A percentile compares a stretch with the other conserved stretches of the same genome.
These are phyloP conservation scores for Holtermannia corniformis DNA, from an alignment of 768 basidiomycete species.

Conservation along the genomic window DNA sequence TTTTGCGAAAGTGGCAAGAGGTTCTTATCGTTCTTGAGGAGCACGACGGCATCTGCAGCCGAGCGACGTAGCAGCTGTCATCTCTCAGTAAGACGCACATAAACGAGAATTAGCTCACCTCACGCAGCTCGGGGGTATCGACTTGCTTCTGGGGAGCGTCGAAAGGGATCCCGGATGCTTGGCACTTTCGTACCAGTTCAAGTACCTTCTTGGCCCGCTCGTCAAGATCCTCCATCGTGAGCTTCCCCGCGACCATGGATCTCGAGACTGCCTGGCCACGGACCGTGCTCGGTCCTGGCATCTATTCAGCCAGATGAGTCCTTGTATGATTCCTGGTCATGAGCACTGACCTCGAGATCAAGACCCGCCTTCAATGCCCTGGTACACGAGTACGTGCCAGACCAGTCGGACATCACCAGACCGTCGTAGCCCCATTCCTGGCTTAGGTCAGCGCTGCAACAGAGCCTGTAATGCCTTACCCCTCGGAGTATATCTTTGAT, in stretches of 20 bases:
- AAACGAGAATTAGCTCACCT: neutral
- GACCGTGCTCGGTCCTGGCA: constrained; percentile 7
- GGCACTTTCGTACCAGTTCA: constrained; percentile 46
- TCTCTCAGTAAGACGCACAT: neutral
- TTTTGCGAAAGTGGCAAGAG: constrained; percentile 48
- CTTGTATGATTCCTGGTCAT: neutral
- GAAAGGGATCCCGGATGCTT: constrained; percentile 52
- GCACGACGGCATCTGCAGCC: constrained; percentile 56
- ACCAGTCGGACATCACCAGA: constrained; percentile 77
- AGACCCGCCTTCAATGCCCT: constrained; percentile 62
- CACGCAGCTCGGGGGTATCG: constrained; percentile 43
- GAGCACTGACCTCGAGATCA: constrained; percentile 51
- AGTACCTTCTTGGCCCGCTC: constrained; percentile 55
- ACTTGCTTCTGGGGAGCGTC: constrained; percentile 45
- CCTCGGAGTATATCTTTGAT: constrained; percentile 56
- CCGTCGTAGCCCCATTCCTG: constrained; percentile 68
- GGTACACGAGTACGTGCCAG: constrained; percentile 59
- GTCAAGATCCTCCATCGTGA: constrained; percentile 56
- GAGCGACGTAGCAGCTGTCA: constrained; percentile 49
- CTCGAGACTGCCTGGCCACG: constrained; percentile 37
- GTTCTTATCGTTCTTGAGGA: constrained; percentile 54
- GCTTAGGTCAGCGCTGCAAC: too few relatives aligned
- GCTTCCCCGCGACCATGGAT: constrained; percentile 48
- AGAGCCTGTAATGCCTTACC: too few relatives aligned
- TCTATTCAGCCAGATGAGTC: neutral